Base-by-base conservation (phyloP, 257 asterid species). In the Anisodus tanguticus region DNA sequence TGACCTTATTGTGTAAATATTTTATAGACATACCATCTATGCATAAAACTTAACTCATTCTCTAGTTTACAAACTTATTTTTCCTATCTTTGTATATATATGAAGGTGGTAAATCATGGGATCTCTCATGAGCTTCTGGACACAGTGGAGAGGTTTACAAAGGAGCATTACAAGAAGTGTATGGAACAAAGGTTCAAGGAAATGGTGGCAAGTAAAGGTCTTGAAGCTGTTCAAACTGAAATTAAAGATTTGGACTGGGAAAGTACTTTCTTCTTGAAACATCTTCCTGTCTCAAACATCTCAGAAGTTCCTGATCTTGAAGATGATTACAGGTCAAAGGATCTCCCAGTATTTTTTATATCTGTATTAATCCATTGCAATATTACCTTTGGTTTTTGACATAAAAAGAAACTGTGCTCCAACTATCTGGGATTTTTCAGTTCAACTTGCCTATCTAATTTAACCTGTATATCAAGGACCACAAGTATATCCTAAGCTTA, bases 271-370 rank as follows among this genome's bases (percentile, higher is more conserved):
- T 87, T 62, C 88, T 74, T 91, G 83, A 90, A 90, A 79, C 97
- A 92, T 80, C 97, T 91, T 54, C 97, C 97, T 22, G 83, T 78
- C 70, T 92, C 97, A 3, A 92, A 91, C 90, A 88, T 91, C 86
- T 88, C 95, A 5, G 90, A 92, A 80, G 35, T 92, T 86, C 94
- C 93, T 79, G 97, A 92, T 87, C 94, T 92, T 78, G 91, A 91
- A 19, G 89, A 92, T 12, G 89, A 89, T 59, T 92, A 92, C 93
- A 92, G 97, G 94, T 91, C 47, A 53, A 11, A 77, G 9, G 3
- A 26, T 53, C 81, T 77, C 15, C 19, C 19, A 16, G 7, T 39
- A 13, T 35, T 26, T 4, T 5, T 35, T 39, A 55, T 22, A 19
- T 1, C 35, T 51, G 2, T 10, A 41, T 8, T n/a, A 55, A 22